Evolutionary conservation across 768 basidiomycete species (phyloP), one percentile per base, ranked within the genome.

Genomic region (Daedaleopsis sinensis): DNA sequence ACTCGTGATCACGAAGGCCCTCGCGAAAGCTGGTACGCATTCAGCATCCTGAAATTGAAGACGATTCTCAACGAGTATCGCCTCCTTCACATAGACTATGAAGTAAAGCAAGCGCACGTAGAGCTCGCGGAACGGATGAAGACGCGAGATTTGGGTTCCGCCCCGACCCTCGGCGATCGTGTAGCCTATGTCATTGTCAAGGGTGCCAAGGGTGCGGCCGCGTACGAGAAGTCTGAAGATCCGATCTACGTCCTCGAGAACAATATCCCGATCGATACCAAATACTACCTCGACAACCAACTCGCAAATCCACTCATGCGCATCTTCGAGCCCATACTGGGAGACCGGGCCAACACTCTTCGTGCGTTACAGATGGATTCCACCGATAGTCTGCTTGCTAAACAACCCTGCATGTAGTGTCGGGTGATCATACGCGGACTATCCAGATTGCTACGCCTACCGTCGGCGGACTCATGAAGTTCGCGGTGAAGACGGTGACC

Each of bases 131-230:
- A 93, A 71, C 80, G 97, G 49, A 98, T 98, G 97, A 91, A 87
- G 71, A 88, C 91, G 70, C 93, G 97, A 39, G 97, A 99, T 75
- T 95, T 96, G 55, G 93, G 95, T 62, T 99, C 97, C 67, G 97
- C 97, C 3, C 97, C 97, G 23, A 88, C 93, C n/a, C 77, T 98
- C 19, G 97, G 97, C 60, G 97, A 99, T 72, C 96, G 97, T 76
- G 97, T 98, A 1, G 96, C 97, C 6, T 99, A 98, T 78, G 96
- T 98, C 46, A 98, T 99, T 71, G 84, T 98, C 73, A 98, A 99
- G 74, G 94, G 93, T 5, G 90, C 91, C 62, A 98, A 96, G 80
- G 94, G 92, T 67, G 96, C 97, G 13, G 94, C 95, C 16, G 97
- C 96, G 16, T 99, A 97, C 67, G 96, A 98, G 72, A 98, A 98